Percentiles rank a stretch among this genome's conserved stretches.
phyloP scores from a whole-genome alignment of 495 filamentous ascomycete genomes.

The Talaromyces ruber region DNA sequence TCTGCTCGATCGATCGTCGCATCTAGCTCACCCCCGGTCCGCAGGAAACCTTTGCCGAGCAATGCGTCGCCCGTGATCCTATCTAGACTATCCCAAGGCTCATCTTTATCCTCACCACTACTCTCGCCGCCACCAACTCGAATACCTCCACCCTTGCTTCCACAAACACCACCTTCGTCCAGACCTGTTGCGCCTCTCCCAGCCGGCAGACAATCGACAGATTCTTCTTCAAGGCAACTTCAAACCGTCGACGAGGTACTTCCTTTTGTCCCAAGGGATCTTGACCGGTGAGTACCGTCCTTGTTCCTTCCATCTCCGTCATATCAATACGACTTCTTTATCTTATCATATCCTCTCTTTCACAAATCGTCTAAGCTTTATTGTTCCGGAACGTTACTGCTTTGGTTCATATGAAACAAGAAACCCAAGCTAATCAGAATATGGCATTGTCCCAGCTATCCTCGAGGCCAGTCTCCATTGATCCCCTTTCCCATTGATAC shows the following conservation, averaged over 20 bases:
- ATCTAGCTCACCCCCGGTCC: conserved; percentile 16
- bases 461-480: conserved; percentile 22
- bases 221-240: conserved; percentile 1
- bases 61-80: conserved; percentile 24
- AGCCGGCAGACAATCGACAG: not conserved
- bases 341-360: not conserved
- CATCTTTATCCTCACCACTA: not conserved
- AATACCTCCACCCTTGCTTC: not conserved
- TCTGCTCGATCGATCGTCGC: conserved; percentile 1
- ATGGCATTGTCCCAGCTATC: conserved; percentile 20
- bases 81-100: conserved; percentile 14
- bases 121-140: not conserved
- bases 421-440: not conserved
- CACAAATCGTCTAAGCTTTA: not conserved
- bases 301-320: conserved; percentile 4
- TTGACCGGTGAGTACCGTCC: conserved; percentile 31
- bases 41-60: conserved; percentile 31
- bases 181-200: not conserved
- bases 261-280: conserved; percentile 26
- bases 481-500: conserved; percentile 32
- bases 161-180: not conserved
- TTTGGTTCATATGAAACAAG: not conserved
- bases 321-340: not conserved
- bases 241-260: conserved; percentile 18
- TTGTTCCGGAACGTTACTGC: not conserved